phyloP scores from a whole-genome alignment of 768 basidiomycete genomes.

The Gymnopilus junonius region DNA sequence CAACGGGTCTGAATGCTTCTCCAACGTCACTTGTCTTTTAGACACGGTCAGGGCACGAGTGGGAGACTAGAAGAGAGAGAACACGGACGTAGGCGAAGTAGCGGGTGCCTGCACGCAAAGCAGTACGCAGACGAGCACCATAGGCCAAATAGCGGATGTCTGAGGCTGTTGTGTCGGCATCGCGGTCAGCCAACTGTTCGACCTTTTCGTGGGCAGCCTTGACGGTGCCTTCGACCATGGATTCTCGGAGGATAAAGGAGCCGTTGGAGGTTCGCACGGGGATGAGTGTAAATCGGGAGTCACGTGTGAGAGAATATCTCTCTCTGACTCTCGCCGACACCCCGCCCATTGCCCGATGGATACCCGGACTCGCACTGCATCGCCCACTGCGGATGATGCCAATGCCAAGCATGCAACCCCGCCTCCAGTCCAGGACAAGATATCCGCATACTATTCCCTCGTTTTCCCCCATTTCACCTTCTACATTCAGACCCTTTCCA shows the following conservation, averaged over 20 bases:
- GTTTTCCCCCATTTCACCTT: conserved; percentile 95
- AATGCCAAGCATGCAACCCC: conserved; percentile 32
- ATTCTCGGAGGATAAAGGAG: conserved; percentile 10
- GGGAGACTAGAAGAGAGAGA: neutral
- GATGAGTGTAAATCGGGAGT: conserved; percentile 18
- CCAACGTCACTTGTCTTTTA: conserved; percentile 79
- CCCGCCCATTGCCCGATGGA: conserved; percentile 38
- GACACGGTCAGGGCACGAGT: conserved; percentile 20
- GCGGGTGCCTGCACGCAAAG: conserved; percentile 66
- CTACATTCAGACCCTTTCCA: conserved; percentile 93
- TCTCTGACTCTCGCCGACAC: conserved; percentile 32
- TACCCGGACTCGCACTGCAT: conserved; percentile 46
- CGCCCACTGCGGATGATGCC: conserved; percentile 32
- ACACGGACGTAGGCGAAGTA: conserved; percentile 78
- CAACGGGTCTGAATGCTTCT: conserved; percentile 82
- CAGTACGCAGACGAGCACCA: conserved; percentile 77
- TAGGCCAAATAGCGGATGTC: conserved; percentile 77
- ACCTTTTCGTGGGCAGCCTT: conserved; percentile 53
- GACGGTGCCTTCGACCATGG: conserved; percentile 36
- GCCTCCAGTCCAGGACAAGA: conserved; percentile 66
- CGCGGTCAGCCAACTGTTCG: conserved; percentile 60
- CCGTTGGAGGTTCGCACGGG: conserved; percentile 12
- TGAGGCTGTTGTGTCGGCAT: conserved; percentile 70
- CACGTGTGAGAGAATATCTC: conserved; percentile 31
- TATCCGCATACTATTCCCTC: conserved; percentile 91